Evolutionary conservation across 2,329 filamentous ascomycete genomes (phyloP).

Genomic region (Aureobasidium namibiae): DNA sequence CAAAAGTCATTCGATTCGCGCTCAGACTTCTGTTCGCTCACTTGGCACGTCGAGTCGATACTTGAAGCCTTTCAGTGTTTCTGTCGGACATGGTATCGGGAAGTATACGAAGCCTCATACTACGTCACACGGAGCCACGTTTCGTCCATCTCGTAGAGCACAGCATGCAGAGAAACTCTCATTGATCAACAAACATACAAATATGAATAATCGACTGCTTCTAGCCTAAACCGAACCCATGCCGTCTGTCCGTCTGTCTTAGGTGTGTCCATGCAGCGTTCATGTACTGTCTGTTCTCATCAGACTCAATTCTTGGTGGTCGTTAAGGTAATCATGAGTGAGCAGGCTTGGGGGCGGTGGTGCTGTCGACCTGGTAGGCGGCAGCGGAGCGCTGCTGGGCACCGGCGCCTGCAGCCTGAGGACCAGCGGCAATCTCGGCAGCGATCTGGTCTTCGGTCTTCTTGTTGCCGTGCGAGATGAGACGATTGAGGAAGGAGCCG

Average conservation of each 20-base stretch:
- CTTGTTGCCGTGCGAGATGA: slow-evolving; percentile 32
- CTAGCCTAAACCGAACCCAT: slow-evolving; percentile 4
- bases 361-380: neutral
- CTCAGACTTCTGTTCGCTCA: neutral
- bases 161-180: neutral
- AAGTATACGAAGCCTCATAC: neutral
- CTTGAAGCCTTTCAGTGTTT: neutral
- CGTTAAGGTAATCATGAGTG: slow-evolving; percentile 7
- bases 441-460: slow-evolving; percentile 31
- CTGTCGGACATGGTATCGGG: neutral
- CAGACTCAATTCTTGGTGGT: neutral
- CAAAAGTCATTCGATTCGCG: neutral
- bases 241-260: neutral
- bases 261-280: slow-evolving; percentile 4
- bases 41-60: neutral
- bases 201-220: slow-evolving; percentile 4
- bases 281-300: neutral
- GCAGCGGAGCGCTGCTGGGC: neutral
- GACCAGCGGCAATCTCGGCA: slow-evolving; percentile 5
- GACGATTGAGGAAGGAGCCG: slow-evolving; percentile 29
- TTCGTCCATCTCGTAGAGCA: neutral
- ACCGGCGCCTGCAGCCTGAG: neutral
- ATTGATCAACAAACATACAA: neutral
- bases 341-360: slow-evolving; percentile 7
- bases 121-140: neutral